These are phyloP conservation scores for Tubosaeta sp. DNA, from an alignment of 768 basidiomycete species.

Conservation along the genomic window DNA sequence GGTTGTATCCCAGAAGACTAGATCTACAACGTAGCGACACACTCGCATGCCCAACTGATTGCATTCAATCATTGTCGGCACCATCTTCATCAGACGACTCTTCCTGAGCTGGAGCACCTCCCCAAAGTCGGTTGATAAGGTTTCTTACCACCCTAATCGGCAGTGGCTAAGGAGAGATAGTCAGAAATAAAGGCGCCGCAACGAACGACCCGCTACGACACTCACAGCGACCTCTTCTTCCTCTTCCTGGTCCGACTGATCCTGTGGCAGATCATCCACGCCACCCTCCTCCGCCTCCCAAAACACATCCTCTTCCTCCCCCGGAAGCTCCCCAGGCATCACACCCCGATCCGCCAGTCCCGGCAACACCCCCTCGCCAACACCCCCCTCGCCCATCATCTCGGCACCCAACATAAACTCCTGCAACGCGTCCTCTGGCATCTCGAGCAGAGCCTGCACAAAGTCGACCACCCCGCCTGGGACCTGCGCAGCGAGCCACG, in stretches of 20 bases:
- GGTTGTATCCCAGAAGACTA: background rate
- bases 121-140: slow-evolving; percentile 59
- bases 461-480: slow-evolving; percentile 67
- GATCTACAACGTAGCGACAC: background rate
- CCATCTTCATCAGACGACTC: slow-evolving; percentile 22
- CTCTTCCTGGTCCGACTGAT: slow-evolving; percentile 34
- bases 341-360: slow-evolving; percentile 21
- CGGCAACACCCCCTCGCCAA: slow-evolving; percentile 24
- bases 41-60: background rate
- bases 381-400: slow-evolving; percentile 33
- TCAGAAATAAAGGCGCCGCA: background rate
- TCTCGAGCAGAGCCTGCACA: slow-evolving; percentile 49
- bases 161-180: slow-evolving; percentile 42
- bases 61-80: background rate
- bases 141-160: slow-evolving; percentile 56
- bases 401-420: slow-evolving; percentile 52
- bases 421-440: slow-evolving; percentile 55
- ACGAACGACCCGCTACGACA: background rate
- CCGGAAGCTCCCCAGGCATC: slow-evolving; percentile 46
- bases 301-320: slow-evolving; percentile 31
- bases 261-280: slow-evolving; percentile 14
- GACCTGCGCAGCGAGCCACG: slow-evolving; percentile 50
- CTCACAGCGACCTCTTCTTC: slow-evolving; percentile 47
- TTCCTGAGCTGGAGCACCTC: slow-evolving; percentile 23
- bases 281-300: slow-evolving; percentile 24